Base-by-base conservation (phyloP, 208 protist species). In the Leishmania braziliensis region DNA sequence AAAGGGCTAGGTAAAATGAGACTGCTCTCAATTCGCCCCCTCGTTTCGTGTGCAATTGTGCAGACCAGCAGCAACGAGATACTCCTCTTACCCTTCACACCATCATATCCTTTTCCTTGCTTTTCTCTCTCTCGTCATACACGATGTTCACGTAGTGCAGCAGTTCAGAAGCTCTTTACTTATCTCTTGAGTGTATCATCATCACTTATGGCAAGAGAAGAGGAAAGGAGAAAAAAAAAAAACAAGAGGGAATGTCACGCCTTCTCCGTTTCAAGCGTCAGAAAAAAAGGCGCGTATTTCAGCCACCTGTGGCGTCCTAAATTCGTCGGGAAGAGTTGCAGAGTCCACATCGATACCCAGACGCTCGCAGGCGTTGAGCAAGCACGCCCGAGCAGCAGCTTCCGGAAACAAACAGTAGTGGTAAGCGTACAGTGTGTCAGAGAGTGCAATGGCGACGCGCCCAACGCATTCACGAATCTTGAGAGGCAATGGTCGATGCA, bases 401-500 rank as follows among this genome's bases (percentile, higher is more conserved):
- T 95, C 90, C 18, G 95, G 92, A 79, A 88, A 92, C 18, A 95
- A 86, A 81, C 95, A 97, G 63, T 83, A 75, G 14, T 63, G 70
- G 56, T 71, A 86, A 20, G 70, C 58, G 60, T 97, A 97, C 26
- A 95, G 70, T 20, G 75, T 58, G 75, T 91, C 81, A 46, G 91
- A 74, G 23, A 96, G 63, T 18, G 89, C 65, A 5, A 98, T 78
- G 54, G 91, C 87, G 4, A 98, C 74, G 33, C 82, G 83, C 16
- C 88, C 78, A 20, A 95, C 75, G 12, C 84, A 73, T 58, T 95
- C 91, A 12, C 86, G 84, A 65, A 82, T 53, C 39, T 60, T 65
- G 58, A 75, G 56, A 39, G 89, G 36, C n/a, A 66, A 43, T 36
- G 66, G 76, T 48, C 74, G 87, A 62, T 54, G 60, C 62, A 86